A percentile compares a stretch with the other conserved stretches of the same genome.
phyloP scores from a whole-genome alignment of 2,329 filamentous ascomycete genomes.

The Dryadomyces sulphureus region DNA sequence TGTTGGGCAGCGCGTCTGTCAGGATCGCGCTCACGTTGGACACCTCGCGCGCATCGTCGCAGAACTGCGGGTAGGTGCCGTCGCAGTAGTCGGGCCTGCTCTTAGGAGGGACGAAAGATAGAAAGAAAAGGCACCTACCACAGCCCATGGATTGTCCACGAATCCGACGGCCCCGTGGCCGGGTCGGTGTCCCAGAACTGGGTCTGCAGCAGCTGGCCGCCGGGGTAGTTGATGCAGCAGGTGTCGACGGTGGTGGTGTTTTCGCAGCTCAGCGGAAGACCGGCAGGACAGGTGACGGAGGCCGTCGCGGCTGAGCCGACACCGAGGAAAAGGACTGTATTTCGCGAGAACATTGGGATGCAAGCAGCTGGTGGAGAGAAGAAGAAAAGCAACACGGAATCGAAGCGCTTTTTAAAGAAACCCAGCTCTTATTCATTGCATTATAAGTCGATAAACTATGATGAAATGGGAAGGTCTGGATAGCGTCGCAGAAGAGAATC shows the following conservation, averaged over 20 bases:
- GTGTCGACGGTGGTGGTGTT: conserved; percentile 5
- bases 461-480: no score
- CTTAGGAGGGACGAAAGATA: no score
- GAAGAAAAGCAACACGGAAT: no score
- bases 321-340: no score
- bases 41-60: conserved; percentile 45
- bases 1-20: conserved; percentile 34
- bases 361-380: no score
- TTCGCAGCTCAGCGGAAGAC: conserved; percentile 5
- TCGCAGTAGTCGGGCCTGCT: conserved; percentile 31
- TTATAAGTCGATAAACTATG: no score
- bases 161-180: conserved; percentile 39
- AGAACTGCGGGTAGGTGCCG: conserved; percentile 51
- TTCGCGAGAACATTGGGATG: no score
- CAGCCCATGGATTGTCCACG: conserved; percentile 46
- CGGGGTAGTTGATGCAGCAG: conserved; percentile 7
- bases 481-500: no score
- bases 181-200: conserved; percentile 49
- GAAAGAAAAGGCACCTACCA: conserved; percentile 29
- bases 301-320: no score
- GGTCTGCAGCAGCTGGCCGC: conserved; percentile 20
- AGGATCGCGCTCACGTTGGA: conserved; percentile 49
- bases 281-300: not conserved
- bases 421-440: no score
- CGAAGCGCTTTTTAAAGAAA: no score